Evolutionary conservation across 305 asterid species (phyloP).

Genomic region (Fraxinus nigra): DNA sequence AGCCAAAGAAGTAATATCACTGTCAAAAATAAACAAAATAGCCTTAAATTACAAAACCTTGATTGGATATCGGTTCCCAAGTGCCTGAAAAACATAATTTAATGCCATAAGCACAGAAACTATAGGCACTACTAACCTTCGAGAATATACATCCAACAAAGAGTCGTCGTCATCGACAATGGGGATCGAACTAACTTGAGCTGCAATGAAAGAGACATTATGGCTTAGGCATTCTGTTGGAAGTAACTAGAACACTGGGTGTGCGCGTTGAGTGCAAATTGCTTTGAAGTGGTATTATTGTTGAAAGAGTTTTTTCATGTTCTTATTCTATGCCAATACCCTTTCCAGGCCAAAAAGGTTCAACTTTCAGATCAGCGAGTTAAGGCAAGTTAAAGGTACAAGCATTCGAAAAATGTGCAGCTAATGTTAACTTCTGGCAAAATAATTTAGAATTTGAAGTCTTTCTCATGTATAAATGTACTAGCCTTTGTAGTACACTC

Average conservation of each 20-base stretch:
- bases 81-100: conserved; percentile 6
- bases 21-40: conserved; percentile 29
- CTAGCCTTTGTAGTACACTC: background rate
- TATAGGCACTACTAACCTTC: conserved; percentile 53
- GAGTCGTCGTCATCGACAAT: conserved; percentile 91
- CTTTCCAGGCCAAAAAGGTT: background rate
- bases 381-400: background rate
- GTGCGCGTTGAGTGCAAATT: background rate
- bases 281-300: conserved; percentile 14
- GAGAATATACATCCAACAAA: conserved; percentile 76
- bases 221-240: background rate
- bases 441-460: background rate
- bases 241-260: background rate
- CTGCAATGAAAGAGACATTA: conserved; percentile 45
- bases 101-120: conserved; percentile 1
- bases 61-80: conserved; percentile 13
- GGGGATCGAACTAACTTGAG: conserved; percentile 87
- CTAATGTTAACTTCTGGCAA: background rate
- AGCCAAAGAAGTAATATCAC: conserved; percentile 93
- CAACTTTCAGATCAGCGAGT: background rate
- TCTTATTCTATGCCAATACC: background rate
- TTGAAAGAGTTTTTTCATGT: conserved; percentile 4
- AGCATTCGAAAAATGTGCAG: background rate
- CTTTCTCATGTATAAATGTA: background rate
- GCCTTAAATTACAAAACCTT: background rate